Evolutionary conservation across 2,329 filamentous ascomycete species (phyloP).

Genomic region (Chalaropsis thielavioides): DNA sequence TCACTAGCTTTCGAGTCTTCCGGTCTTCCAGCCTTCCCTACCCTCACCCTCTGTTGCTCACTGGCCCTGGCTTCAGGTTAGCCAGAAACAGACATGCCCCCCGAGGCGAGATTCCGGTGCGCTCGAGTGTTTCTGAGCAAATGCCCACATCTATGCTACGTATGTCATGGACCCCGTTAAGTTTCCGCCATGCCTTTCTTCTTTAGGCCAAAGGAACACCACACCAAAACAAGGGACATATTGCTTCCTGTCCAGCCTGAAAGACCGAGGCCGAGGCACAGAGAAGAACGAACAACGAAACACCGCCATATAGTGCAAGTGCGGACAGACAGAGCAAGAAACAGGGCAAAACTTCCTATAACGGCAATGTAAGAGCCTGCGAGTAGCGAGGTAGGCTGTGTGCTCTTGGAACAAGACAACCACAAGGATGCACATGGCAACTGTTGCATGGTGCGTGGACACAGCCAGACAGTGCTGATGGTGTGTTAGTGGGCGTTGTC

Average conservation of each 20-base stretch:
- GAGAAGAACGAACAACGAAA: background rate
- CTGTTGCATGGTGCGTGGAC: background rate
- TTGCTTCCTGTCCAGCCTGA: background rate
- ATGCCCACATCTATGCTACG: background rate
- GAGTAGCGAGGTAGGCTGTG: background rate
- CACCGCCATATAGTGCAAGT: too few species aligned
- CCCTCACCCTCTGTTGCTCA: background rate
- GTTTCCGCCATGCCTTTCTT: too few species aligned
- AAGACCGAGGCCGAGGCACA: background rate
- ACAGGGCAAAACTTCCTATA: background rate
- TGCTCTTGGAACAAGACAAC: background rate
- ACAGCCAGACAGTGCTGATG: background rate
- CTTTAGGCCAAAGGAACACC: too few species aligned
- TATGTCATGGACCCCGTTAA: background rate
- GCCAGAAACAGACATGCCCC: background rate
- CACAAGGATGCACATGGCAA: background rate
- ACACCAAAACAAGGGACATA: too few species aligned
- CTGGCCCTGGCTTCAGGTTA: background rate
- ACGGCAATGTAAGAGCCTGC: background rate
- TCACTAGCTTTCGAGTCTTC: background rate
- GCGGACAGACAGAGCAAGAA: background rate
- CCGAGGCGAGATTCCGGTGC: slow-evolving; percentile 3
- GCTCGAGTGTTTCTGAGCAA: background rate
- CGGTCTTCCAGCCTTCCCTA: background rate
- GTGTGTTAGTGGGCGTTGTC: too few species aligned